Evolutionary conservation across 208 protist species (phyloP), one percentile per base, ranked within the genome.

Genomic region (Tritrichomonas musculus): DNA sequence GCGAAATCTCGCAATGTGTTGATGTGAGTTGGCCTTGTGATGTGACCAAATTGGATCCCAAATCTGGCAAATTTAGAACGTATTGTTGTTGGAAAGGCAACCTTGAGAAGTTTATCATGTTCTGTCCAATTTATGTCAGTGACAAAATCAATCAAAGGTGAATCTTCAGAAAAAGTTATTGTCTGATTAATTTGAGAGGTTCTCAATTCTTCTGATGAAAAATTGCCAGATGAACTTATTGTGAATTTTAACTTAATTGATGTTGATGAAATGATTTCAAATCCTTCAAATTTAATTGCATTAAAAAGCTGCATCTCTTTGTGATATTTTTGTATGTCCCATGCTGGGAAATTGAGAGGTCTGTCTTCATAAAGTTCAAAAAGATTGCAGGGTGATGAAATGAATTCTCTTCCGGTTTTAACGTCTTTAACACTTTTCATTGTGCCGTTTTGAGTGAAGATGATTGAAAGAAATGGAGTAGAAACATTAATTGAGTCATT

Each of bases 321-420:
- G 47, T 88, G 77, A 60, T 57, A 88, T 33, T 57, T 9, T 47
- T 88, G 77, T 33, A 88, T 88, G 39, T 88, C 77, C 77, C 77
- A 88, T 22, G 77, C 77, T 39, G 77, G 77, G 47, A 41, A 88
- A 50, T 88, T 44, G 8, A 88, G 9, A 1, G 77, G 47, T 57
- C 77, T 25, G n/a, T 88, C 77, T 88, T 88, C 77, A 57, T 88
- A 88, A 20, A 88, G 39, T 57, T 88, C 77, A 57, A 88, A 88
- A 1, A 88, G 2, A 57, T 88, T 88, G 0, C n/a, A 25, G 33
- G 77, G 41, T 39, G 47, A 53, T 20, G 41, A 36, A 14, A 88
- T 25, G 39, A 57, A 88, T 50, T 44, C n/a, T 60, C 47, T 53
- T 33, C 30, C 47, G 2, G 47, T 57, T 36, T 53, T 57, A 8